Evolutionary conservation across 2,329 filamentous ascomycete genomes (phyloP).

Genomic region (Colletotrichum scovillei): DNA sequence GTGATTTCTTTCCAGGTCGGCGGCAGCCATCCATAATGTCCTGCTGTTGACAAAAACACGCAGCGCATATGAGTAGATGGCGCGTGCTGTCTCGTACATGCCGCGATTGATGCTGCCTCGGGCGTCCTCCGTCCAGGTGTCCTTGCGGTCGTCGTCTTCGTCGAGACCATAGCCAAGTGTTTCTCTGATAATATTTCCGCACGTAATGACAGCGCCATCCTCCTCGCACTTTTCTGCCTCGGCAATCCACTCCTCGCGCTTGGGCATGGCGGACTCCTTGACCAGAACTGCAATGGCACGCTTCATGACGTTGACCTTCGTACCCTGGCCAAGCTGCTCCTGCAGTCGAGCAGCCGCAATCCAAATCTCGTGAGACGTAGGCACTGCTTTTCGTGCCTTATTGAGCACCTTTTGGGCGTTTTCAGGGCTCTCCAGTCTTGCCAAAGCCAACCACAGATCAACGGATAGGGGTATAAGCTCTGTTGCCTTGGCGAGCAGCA

Average conservation of each 20-base stretch:
- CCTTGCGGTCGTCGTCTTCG: slow-evolving; percentile 95
- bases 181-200: slow-evolving; percentile 88
- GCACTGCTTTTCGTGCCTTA: slow-evolving; percentile 91
- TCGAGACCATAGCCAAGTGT: slow-evolving; percentile 94
- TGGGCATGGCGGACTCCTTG: slow-evolving; percentile 94
- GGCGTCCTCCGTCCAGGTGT: slow-evolving; percentile 96
- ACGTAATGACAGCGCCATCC: slow-evolving; percentile 88
- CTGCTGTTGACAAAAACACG: slow-evolving; percentile 90
- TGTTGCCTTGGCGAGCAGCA: slow-evolving; percentile 93
- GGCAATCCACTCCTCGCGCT: slow-evolving; percentile 95
- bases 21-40: slow-evolving; percentile 89
- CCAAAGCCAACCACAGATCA: slow-evolving; percentile 94
- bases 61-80: slow-evolving; percentile 92
- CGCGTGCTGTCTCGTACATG: slow-evolving; percentile 88
- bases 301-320: slow-evolving; percentile 92
- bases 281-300: slow-evolving; percentile 89
- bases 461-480: slow-evolving; percentile 94
- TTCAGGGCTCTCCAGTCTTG: slow-evolving; percentile 87
- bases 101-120: slow-evolving; percentile 83
- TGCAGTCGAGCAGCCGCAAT: slow-evolving; percentile 92
- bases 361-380: slow-evolving; percentile 96
- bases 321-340: slow-evolving; percentile 83
- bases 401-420: slow-evolving; percentile 97
- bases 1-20: slow-evolving; percentile 91
- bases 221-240: slow-evolving; percentile 96